Base-by-base conservation (phyloP, 176 grass and related monocot genomes). In the Chloris gayana region DNA sequence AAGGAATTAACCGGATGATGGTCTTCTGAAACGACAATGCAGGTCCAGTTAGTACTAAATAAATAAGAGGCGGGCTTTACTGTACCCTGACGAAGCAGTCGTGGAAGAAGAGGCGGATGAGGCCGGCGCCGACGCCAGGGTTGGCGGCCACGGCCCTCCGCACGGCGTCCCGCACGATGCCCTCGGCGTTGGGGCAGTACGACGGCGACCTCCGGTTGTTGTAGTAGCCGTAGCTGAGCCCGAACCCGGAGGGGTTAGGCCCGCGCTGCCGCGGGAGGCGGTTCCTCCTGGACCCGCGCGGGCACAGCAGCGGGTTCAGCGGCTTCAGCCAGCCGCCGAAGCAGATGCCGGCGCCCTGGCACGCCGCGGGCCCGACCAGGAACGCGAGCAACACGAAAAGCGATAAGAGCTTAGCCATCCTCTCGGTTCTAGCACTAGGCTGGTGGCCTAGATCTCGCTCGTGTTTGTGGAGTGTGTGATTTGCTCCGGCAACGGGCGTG, bases 101-200 rank as follows among this genome's bases (percentile, higher is more conserved):
- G 30, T 78, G 76, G 76, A 78, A 78, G 30, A 67, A 66, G 44
- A 78, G 61, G 0, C 76, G 76, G 19, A 79, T 67, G 62, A 79
- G 61, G 4, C 62, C 76, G 0, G 76, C 76, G 62, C 45, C 45
- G 0, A 51, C 2, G 30, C 45, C 44, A 1, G 7, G 61, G 44
- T 33, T 50, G 1, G 7, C 11, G 35, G 4, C 14, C 4, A 7
- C 57, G 63, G 72, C 64, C 0, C 25, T 2, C 5, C 6, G 0
- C 34, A 84, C 82, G 53, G 7, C 53, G 0, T 70, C 0, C 39
- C 31, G 22, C 5, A 85, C 42, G 42, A 51, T 24, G 0, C 2
- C 0, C 12, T 85, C 83, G 0, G 44, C 83, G 0, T 0, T 0
- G 14, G 56, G 41, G 64, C 82, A 83, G 58, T 29, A 61, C 25